Conservation (phyloP, 768 basidiomycete species). For the Cubamyces sp. region DNA sequence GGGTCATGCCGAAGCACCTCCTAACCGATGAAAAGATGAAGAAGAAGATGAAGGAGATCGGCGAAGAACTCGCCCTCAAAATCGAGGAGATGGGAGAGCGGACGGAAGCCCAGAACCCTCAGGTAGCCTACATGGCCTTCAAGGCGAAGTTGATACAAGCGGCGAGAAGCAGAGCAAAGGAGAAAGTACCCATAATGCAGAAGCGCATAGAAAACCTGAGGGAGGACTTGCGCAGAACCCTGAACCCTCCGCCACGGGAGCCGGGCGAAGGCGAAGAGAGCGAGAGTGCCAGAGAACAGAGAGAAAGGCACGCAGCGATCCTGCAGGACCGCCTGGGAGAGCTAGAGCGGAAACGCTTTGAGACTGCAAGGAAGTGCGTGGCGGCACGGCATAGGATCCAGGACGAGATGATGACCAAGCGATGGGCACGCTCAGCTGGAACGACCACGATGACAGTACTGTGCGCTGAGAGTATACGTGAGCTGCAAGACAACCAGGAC, state of each 20-base stretch:
- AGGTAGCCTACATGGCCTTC: not conserved
- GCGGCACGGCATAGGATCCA: not conserved
- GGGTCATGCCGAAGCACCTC: conserved; percentile 2
- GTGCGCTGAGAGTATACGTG: too few species aligned
- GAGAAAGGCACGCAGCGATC: not conserved
- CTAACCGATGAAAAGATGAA: not conserved
- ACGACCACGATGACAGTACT: too few species aligned
- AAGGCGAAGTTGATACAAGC: not conserved
- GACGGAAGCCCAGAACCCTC: not conserved
- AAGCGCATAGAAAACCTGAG: not conserved
- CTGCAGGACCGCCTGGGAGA: not conserved
- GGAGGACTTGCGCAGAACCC: not conserved
- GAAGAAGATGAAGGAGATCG: not conserved
- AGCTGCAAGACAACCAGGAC: too few species aligned
- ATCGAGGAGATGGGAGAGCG: not conserved
- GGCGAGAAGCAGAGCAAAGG: not conserved
- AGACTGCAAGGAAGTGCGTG: not conserved
- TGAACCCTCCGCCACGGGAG: not conserved
- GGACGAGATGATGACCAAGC: not conserved
- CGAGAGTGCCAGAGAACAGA: too few species aligned
- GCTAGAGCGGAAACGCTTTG: not conserved
- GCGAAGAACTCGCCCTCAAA: too few species aligned
- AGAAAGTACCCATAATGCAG: not conserved
- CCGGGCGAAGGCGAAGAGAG: too few species aligned
- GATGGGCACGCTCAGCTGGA: not conserved